Evolutionary conservation across 73 alveolate species (phyloP).

Genomic region (Paramecium sonneborni): DNA sequence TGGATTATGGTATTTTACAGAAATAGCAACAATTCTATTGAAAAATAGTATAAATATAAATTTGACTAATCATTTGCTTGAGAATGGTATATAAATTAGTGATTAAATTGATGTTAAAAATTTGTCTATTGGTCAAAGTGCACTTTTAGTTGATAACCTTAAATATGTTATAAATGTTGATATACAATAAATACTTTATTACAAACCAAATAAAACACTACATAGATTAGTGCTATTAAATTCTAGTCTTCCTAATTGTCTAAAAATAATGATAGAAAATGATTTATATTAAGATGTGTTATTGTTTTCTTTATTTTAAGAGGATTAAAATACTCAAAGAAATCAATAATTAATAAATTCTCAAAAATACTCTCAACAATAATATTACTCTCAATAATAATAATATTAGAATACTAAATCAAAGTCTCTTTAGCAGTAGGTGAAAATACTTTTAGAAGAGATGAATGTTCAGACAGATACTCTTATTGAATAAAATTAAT

Average conservation of each 20-base stretch:
- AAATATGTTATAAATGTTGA: slow-evolving; percentile 32
- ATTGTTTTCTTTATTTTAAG: neutral
- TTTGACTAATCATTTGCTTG: neutral
- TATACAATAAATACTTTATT: slow-evolving; percentile 12
- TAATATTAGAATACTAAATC: neutral
- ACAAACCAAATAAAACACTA: neutral
- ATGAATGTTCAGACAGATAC: neutral
- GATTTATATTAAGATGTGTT: neutral
- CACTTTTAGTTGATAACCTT: neutral
- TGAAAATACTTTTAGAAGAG: neutral
- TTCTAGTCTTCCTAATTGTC: slow-evolving; percentile 5
- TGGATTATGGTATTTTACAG: slow-evolving; percentile 6
- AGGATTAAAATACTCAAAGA: neutral
- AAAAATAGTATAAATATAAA: neutral
- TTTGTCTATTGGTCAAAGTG: neutral
- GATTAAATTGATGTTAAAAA: neutral
- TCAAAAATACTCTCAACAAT: neutral
- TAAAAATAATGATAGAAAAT: slow-evolving; percentile 3
- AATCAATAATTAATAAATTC: neutral
- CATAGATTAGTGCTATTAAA: neutral
- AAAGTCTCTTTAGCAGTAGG: neutral
- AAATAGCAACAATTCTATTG: neutral
- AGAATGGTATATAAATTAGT: neutral
- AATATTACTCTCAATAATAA: neutral
- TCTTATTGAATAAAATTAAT: neutral